Conservation (phyloP, 1,139 yeast genomes). For the Candida sanyaensis region DNA sequence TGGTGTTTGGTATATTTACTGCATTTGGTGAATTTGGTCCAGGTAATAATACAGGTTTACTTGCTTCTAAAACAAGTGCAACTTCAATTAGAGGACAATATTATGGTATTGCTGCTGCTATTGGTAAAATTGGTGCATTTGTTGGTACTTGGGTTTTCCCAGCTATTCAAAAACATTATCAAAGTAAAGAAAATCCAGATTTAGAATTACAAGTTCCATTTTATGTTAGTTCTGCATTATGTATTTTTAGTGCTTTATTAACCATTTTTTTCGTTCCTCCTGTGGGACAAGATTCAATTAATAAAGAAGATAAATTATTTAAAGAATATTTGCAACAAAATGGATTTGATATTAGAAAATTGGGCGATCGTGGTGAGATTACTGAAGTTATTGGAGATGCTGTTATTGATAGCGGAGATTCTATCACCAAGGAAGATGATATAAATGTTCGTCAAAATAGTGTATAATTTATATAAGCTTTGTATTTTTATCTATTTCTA, state of each 20-base stretch:
- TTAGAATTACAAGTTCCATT: slow-evolving; percentile 66
- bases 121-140: slow-evolving; percentile 89
- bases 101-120: slow-evolving; percentile 88
- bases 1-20: slow-evolving; percentile 82
- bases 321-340: slow-evolving; percentile 57
- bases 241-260: slow-evolving; percentile 67
- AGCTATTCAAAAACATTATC: slow-evolving; percentile 51
- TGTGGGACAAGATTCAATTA: slow-evolving; percentile 79
- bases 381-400: background rate
- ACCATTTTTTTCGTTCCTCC: slow-evolving; percentile 75
- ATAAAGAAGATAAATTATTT: slow-evolving; percentile 73
- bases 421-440: slow-evolving; percentile 2
- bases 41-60: slow-evolving; percentile 85
- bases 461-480: background rate
- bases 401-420: slow-evolving; percentile 2
- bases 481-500: too few relatives aligned
- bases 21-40: slow-evolving; percentile 92
- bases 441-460: background rate
- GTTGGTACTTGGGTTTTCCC: slow-evolving; percentile 91
- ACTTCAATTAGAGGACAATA: slow-evolving; percentile 91
- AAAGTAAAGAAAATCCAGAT: slow-evolving; percentile 15
- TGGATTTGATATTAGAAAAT: slow-evolving; percentile 57
- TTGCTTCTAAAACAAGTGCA: slow-evolving; percentile 84
- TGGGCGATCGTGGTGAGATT: slow-evolving; percentile 32
- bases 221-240: slow-evolving; percentile 75